A percentile compares a stretch with the other conserved stretches of the same genome.
Conservation (phyloP, 2,329 filamentous ascomycete species). For the Pseudocercospora crystallina region DNA sequence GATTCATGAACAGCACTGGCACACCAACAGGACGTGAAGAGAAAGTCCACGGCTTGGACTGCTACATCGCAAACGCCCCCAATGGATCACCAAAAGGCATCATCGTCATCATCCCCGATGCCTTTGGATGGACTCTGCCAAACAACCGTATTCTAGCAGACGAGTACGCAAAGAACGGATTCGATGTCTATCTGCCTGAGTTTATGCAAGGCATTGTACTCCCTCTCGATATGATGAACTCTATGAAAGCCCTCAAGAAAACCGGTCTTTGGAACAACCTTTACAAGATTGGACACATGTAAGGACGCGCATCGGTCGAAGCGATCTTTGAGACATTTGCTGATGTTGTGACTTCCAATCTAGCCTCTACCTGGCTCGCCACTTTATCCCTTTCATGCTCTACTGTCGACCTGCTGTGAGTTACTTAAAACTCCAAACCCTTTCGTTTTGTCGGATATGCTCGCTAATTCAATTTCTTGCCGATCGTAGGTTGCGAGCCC, state of each 20-base stretch:
- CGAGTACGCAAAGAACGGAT: constrained; percentile 35
- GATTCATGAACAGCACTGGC: constrained; percentile 24
- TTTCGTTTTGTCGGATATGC: background rate
- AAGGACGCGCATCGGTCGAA: too few species aligned
- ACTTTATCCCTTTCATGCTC: constrained; percentile 31
- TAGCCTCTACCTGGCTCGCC: constrained; percentile 18
- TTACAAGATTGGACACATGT: constrained; percentile 33
- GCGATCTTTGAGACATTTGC: too few species aligned
- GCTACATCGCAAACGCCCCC: constrained; percentile 38
- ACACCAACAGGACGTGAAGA: constrained; percentile 35
- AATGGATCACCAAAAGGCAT: constrained; percentile 35
- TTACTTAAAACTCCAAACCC: too few species aligned
- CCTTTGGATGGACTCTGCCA: constrained; percentile 38
- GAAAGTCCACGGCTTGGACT: constrained; percentile 39
- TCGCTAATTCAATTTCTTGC: constrained; percentile 4
- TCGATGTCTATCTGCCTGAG: constrained; percentile 37
- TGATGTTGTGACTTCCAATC: too few species aligned
- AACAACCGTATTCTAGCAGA: constrained; percentile 42
- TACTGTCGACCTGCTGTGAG: constrained; percentile 1
- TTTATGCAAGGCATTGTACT: constrained; percentile 36
- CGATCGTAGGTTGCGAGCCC: constrained; percentile 29
- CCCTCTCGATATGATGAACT: constrained; percentile 30
- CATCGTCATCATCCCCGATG: constrained; percentile 41
- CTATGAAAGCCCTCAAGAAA: constrained; percentile 31
- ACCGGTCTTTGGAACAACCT: constrained; percentile 34